Evolutionary conservation across 2,329 filamentous ascomycete genomes (phyloP), one percentile per base, ranked within the genome.

Genomic region (Amphichorda felina): DNA sequence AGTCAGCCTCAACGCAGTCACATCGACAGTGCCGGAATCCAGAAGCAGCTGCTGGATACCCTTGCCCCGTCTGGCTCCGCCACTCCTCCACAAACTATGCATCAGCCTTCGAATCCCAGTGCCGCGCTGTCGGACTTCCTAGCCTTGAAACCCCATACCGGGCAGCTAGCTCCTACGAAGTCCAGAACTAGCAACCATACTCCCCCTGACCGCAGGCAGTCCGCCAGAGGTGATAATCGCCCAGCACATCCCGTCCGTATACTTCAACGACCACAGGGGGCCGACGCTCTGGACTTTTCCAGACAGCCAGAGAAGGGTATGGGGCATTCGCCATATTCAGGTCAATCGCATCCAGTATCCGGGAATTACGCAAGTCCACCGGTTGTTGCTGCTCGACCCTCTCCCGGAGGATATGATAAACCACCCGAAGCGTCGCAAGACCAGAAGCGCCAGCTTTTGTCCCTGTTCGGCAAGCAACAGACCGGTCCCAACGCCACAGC

Each of bases 391-490:
- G 40, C 43, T 15, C 44, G 44, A 16, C 43, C 48, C 27, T 29
- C 38, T 33, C 35, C 43, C n/a, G 36, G 33, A 11, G 43, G 28
- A 45, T 47, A 8, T 41, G 50, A 3, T 45, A 34, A 8, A 16
- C 27, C 33, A 38, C 28, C 65, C 70, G 36, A 60, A 53, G 41
- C 59, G 11, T 14, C 28, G 8, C 35, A 31, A 8, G 35, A 37
- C 30, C 64, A 69, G 35, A 60, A 53, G 42, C 60, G 61, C 31
- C 57, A 60, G 37, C 56, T 71, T 4, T 60, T 84, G 10, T 80
- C 77, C 5, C 65, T 84, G 2, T 82, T 84, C 47, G 68, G 72
- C 46, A 48, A 45, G 18, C 41, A 30, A n/a, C 30, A 34, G 26
- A n/a, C 33, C 5, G 32, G 33, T 29, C 5, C n/a, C 9, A 35